Conservation (phyloP, 2,329 filamentous ascomycete genomes). For the Neofusicoccum cordaticola region DNA sequence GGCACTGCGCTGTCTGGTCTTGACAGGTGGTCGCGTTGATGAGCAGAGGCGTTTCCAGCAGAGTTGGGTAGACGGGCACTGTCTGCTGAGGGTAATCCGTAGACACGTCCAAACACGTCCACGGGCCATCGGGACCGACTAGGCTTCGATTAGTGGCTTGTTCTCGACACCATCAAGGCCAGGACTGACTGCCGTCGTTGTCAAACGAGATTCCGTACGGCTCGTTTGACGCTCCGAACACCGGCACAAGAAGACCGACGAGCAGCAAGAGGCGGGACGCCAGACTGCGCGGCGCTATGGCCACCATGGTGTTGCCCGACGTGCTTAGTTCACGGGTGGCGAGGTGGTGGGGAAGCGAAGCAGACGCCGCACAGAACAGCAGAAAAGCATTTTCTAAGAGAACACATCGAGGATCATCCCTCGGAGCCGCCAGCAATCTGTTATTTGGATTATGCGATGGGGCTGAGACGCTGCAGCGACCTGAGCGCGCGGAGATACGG, state of each 20-base stretch:
- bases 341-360: too few relatives aligned
- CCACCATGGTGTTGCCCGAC: too few relatives aligned
- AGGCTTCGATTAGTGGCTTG: too few relatives aligned
- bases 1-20: background rate
- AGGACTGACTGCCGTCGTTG: background rate
- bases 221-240: too few relatives aligned
- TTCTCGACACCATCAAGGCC: background rate
- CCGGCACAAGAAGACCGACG: too few relatives aligned
- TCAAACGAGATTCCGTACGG: background rate
- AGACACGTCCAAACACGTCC: background rate
- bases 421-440: too few relatives aligned
- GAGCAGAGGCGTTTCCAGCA: background rate
- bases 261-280: background rate
- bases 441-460: too few relatives aligned
- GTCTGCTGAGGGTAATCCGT: background rate
- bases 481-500: background rate
- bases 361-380: too few relatives aligned
- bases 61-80: background rate
- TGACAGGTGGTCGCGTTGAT: background rate
- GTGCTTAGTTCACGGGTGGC: too few relatives aligned
- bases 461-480: background rate
- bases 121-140: slow-evolving; percentile 6
- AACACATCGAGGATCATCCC: too few relatives aligned
- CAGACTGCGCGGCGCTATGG: too few relatives aligned
- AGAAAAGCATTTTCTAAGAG: too few relatives aligned